These are phyloP conservation scores for Leccinum incarnatum DNA, from an alignment of 768 basidiomycete species.

Conservation along the genomic window DNA sequence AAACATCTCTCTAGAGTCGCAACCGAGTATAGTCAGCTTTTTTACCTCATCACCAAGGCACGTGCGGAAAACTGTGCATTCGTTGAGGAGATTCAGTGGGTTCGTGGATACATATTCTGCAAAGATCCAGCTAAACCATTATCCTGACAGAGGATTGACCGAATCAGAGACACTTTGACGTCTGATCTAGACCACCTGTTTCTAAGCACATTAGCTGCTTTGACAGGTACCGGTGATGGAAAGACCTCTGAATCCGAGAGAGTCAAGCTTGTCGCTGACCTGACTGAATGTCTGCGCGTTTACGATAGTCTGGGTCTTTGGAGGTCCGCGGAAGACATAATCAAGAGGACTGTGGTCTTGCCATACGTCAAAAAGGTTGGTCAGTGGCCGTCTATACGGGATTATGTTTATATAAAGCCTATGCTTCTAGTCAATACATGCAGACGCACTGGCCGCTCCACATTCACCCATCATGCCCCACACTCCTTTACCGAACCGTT, in stretches of 20 bases:
- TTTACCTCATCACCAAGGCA: constrained; percentile 88
- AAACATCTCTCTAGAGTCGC: constrained; percentile 85
- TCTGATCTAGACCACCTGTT: constrained; percentile 87
- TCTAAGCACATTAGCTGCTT: constrained; percentile 50
- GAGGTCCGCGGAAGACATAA: constrained; percentile 85
- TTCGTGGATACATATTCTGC: constrained; percentile 39
- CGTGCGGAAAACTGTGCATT: constrained; percentile 72
- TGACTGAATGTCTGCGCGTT: constrained; percentile 75
- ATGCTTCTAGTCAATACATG: constrained; percentile 61
- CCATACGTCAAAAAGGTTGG: constrained; percentile 79
- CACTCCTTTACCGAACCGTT: constrained; percentile 56
- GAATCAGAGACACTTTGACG: constrained; percentile 80
- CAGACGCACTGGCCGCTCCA: constrained; percentile 63
- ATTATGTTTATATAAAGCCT: background rate
- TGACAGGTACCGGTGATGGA: constrained; percentile 48
- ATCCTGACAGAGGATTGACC: constrained; percentile 67
- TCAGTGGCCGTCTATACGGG: constrained; percentile 25
- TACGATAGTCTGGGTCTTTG: constrained; percentile 81
- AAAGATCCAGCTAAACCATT: constrained; percentile 7
- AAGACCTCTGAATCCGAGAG: constrained; percentile 63
- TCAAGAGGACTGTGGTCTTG: constrained; percentile 68
- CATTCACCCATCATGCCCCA: constrained; percentile 75
- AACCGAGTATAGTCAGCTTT: constrained; percentile 86
- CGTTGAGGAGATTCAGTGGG: constrained; percentile 83
- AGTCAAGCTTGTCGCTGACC: constrained; percentile 57